A percentile compares a stretch with the other conserved stretches of the same genome.
Evolutionary conservation across 2,329 filamentous ascomycete species (phyloP).

Genomic region (Scedosporium dehoogii): DNA sequence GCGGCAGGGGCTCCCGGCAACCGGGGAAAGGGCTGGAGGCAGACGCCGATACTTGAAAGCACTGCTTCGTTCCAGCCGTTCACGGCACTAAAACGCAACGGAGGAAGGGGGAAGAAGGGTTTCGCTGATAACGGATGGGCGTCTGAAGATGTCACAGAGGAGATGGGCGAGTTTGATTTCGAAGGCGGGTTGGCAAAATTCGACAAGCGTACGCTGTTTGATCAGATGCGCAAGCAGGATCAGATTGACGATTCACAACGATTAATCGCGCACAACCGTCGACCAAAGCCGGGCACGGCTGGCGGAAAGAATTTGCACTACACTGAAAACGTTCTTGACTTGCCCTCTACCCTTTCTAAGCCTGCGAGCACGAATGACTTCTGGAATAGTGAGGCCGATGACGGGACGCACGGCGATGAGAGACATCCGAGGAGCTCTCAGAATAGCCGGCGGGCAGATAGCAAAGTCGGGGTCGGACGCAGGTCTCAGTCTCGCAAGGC

Average conservation of each 20-base stretch:
- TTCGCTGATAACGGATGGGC: constrained; percentile 73
- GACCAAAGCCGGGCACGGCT: constrained; percentile 56
- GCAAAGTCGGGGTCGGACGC: constrained; percentile 36
- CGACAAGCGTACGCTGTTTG: constrained; percentile 85
- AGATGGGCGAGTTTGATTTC: constrained; percentile 92
- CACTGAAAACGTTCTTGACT: constrained; percentile 80
- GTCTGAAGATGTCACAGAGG: constrained; percentile 91
- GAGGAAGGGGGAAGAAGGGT: constrained; percentile 28
- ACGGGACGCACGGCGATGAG: constrained; percentile 38
- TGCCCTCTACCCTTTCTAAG: constrained; percentile 30
- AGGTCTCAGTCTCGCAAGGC: constrained; percentile 50
- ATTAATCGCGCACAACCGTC: constrained; percentile 81
- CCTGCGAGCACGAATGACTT: constrained; percentile 31
- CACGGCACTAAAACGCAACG: constrained; percentile 48
- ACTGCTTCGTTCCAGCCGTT: constrained; percentile 55
- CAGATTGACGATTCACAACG: constrained; percentile 80
- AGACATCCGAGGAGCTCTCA: constrained; percentile 41
- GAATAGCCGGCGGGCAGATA: constrained; percentile 39
- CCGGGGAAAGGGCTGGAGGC: constrained; percentile 46
- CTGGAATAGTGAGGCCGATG: constrained; percentile 69
- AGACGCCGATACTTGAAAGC: constrained; percentile 50
- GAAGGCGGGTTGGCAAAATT: constrained; percentile 84
- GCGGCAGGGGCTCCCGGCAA: neutral
- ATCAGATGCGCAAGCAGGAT: constrained; percentile 83
- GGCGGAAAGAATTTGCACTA: constrained; percentile 87